A percentile compares a stretch with the other conserved stretches of the same genome.
Evolutionary conservation across 2,329 filamentous ascomycete genomes (phyloP).

Genomic region (Sclerotinia trifoliorum): DNA sequence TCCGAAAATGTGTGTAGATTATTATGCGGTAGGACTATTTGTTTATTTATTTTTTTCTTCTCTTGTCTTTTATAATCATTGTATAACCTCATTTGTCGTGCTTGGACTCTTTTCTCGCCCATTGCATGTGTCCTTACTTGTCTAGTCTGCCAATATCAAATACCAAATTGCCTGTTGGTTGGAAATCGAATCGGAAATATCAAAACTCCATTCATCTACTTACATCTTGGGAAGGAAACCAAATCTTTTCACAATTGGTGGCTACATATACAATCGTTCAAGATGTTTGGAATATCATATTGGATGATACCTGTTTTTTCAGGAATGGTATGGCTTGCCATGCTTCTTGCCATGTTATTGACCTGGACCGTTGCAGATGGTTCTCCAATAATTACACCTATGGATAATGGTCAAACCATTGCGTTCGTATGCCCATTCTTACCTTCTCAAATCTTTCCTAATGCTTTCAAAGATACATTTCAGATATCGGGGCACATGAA

Average conservation of each 20-base stretch:
- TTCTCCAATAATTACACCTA: slow-evolving; percentile 54
- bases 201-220: background rate
- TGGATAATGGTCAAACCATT: slow-evolving; percentile 57
- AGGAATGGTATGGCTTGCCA: slow-evolving; percentile 31
- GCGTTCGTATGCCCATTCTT: slow-evolving; percentile 46
- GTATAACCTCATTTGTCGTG: too few species aligned
- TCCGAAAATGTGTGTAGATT: too few species aligned
- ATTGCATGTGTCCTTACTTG: background rate
- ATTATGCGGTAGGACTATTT: too few species aligned
- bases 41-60: too few species aligned
- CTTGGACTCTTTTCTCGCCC: background rate
- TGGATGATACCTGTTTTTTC: slow-evolving; percentile 29
- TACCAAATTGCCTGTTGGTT: background rate
- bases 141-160: background rate
- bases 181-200: background rate
- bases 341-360: slow-evolving; percentile 29
- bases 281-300: slow-evolving; percentile 22
- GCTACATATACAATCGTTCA: background rate
- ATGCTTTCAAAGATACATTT: slow-evolving; percentile 62
- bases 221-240: background rate
- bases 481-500: slow-evolving; percentile 57
- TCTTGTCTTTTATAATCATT: too few species aligned
- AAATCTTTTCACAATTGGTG: background rate
- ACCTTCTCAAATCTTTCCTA: background rate
- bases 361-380: slow-evolving; percentile 61